phyloP scores from a whole-genome alignment of 441 rosid genomes.

The Mallotus repandus region DNA sequence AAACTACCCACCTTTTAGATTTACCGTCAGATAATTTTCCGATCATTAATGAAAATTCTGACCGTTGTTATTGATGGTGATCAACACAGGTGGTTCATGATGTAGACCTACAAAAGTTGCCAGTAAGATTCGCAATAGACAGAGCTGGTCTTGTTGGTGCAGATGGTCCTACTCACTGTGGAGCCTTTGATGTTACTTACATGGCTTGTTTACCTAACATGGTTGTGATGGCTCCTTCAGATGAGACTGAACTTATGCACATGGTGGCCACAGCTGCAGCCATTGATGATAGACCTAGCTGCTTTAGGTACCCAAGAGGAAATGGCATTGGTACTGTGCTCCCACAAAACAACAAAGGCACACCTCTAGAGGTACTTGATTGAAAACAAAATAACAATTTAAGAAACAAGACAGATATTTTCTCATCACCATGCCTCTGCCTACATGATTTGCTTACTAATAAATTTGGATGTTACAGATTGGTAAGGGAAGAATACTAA shows the following conservation, averaged over 20 bases:
- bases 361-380: constrained; percentile 42
- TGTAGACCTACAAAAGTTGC: constrained; percentile 66
- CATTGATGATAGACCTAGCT: constrained; percentile 57
- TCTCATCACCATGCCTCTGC: too few species aligned
- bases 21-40: too few species aligned
- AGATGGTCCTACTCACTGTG: constrained; percentile 70
- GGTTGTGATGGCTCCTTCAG: constrained; percentile 74
- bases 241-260: constrained; percentile 55
- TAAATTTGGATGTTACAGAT: constrained; percentile 28
- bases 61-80: background rate
- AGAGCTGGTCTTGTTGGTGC: constrained; percentile 64
- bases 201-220: constrained; percentile 71
- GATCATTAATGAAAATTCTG: too few species aligned
- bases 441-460: background rate
- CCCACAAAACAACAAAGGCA: constrained; percentile 53
- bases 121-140: constrained; percentile 61
- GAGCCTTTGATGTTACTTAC: constrained; percentile 55
- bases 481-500: constrained; percentile 57
- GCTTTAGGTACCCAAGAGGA: constrained; percentile 63
- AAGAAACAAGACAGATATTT: background rate
- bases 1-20: background rate
- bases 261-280: constrained; percentile 68
- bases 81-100: constrained; percentile 51
- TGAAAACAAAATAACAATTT: background rate
- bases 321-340: constrained; percentile 48